Conservation (phyloP, 768 basidiomycete genomes). For the Tylopilus vinaceipallidus region DNA sequence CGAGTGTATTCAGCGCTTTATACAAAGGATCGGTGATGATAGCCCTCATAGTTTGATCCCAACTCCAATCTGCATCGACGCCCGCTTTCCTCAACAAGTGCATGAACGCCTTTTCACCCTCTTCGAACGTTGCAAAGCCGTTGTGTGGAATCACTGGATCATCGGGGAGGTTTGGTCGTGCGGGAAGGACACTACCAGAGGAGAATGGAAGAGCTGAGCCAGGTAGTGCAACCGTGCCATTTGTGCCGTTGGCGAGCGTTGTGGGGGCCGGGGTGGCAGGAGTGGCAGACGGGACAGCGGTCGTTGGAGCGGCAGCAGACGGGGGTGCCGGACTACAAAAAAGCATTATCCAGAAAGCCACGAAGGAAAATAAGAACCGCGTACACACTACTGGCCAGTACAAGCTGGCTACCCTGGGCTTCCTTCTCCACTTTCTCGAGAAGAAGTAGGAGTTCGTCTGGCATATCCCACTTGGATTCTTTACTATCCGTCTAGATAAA, state of each 20-base stretch:
- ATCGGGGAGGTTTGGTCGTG: conserved; percentile 78
- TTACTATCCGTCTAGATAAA: conserved; percentile 69
- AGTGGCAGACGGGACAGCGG: conserved; percentile 44
- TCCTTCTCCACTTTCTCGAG: conserved; percentile 86
- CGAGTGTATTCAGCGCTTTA: conserved; percentile 88
- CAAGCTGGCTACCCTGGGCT: conserved; percentile 38
- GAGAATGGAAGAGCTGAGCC: conserved; percentile 62
- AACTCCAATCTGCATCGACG: conserved; percentile 90
- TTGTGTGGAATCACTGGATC: conserved; percentile 89
- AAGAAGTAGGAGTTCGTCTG: conserved; percentile 83
- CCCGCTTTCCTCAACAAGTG: conserved; percentile 87
- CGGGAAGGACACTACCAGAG: conserved; percentile 59
- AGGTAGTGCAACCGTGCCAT: conserved; percentile 45
- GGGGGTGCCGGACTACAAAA: conserved; percentile 32
- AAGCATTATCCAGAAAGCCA: conserved; percentile 7
- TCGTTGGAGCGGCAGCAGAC: conserved; percentile 43
- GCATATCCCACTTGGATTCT: conserved; percentile 98
- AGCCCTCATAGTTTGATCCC: conserved; percentile 98
- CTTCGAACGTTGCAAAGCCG: conserved; percentile 81
- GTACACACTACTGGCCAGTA: conserved; percentile 32
- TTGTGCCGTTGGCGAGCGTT: conserved; percentile 47
- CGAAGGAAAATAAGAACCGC: not conserved
- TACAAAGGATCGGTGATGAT: conserved; percentile 98
- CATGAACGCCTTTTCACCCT: conserved; percentile 93
- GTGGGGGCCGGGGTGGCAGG: conserved; percentile 35